Evolutionary conservation across 2,329 filamentous ascomycete genomes (phyloP), one percentile per base, ranked within the genome.

Genomic region (Fusarium ramigenum): DNA sequence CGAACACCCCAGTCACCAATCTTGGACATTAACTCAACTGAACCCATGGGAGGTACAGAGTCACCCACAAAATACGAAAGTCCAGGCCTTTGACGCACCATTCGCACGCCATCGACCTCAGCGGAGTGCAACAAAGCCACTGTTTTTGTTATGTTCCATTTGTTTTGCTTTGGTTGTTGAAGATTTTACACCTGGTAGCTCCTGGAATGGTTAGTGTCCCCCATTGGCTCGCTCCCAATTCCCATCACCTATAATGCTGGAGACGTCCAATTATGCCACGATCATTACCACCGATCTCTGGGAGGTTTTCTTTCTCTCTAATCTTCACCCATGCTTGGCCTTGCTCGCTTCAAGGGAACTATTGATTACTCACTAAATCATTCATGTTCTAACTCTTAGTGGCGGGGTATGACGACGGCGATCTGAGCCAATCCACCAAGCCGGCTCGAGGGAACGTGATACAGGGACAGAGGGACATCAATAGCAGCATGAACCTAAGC

Each of bases 371-470:
- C 69, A 47, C 36, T 32, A 57, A 57, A 43, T 39, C 47, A 52
- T 58, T 70, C 70, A 52, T 43, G 28, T 30, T 59, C 60, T 43
- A 56, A 71, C 53, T 63, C 10, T 56, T 52, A 49, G 74, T 72
- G 74, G 74, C 66, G 72, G 66, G 72, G 72, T 75, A 76, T 75
- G 72, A 76, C 72, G 72, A 76, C 40, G 73, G 65, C 37, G 65
- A 64, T 70, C 69, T 66, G 66, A 75, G 57, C 71, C 66, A 69
- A 63, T 76, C 72, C 66, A 70, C 71, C 62, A 54, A 43, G 47
- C 61, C 72, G 74, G 74, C 57, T 76, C 37, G 72, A 76, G 59
- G 74, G 74, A 76, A 75, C 65, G 64, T 65, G 66, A 69, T 59
- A 70, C 66, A 69, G 44, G 32, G 64, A 56, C 46, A 67, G 21